Evolutionary conservation across 2,329 filamentous ascomycete species (phyloP).

Genomic region (Fusarium sp.): DNA sequence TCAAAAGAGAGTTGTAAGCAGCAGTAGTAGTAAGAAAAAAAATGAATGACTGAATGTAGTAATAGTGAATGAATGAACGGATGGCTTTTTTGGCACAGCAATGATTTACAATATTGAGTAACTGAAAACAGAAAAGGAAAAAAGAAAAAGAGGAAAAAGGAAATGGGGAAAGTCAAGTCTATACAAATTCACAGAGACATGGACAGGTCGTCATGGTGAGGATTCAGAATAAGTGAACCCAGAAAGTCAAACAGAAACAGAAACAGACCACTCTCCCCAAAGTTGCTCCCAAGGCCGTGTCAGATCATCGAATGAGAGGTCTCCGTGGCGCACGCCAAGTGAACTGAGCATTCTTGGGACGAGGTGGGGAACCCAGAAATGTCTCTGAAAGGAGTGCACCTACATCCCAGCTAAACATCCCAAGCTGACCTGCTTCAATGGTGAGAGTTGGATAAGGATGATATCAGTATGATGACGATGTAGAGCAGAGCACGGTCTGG

Average conservation of each 20-base stretch:
- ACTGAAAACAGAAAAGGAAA: constrained; percentile 5
- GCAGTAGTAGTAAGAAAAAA: not conserved
- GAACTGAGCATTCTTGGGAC: constrained; percentile 24
- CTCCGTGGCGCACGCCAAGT: constrained; percentile 15
- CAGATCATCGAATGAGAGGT: constrained; percentile 37
- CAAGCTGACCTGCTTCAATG: not conserved
- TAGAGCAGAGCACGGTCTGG: constrained; percentile 1
- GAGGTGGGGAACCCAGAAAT: not conserved
- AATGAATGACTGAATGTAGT: not conserved
- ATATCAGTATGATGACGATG: not conserved
- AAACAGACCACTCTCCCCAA: not conserved
- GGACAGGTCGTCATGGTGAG: constrained; percentile 27
- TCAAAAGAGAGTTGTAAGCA: not conserved
- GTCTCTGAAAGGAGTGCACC: not conserved
- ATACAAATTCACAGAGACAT: not conserved
- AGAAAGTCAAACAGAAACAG: constrained; percentile 2
- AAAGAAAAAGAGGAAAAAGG: not conserved
- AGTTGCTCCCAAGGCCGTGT: constrained; percentile 15
- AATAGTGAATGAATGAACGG: not conserved
- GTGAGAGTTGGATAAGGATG: not conserved
- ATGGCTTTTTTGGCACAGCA: constrained; percentile 7
- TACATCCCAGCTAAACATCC: not conserved
- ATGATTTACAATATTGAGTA: constrained; percentile 6
- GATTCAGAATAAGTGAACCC: constrained; percentile 17
- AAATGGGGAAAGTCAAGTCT: not conserved